These are phyloP conservation scores for Hemerocallis citrina DNA, from an alignment of 106 monocot genomes.

Conservation along the genomic window DNA sequence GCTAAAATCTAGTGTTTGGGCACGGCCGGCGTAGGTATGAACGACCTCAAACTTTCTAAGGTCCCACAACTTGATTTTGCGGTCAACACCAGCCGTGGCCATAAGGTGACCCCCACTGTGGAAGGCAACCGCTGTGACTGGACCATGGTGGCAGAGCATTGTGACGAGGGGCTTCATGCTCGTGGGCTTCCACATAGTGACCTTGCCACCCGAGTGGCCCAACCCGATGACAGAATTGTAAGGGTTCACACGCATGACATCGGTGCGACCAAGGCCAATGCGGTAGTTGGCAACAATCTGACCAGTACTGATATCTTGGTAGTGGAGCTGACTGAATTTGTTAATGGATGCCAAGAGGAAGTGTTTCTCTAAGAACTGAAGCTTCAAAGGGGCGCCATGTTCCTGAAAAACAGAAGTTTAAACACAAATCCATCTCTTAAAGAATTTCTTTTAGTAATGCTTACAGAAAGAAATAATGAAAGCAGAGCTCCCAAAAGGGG, in stretches of 20 bases:
- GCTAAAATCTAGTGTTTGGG: slow-evolving; percentile 76
- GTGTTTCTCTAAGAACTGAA: slow-evolving; percentile 81
- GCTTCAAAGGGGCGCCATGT: slow-evolving; percentile 57
- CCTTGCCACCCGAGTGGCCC: slow-evolving; percentile 72
- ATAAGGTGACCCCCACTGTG: slow-evolving; percentile 63
- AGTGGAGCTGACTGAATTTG: slow-evolving; percentile 72
- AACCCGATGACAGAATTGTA: slow-evolving; percentile 70
- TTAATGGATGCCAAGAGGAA: slow-evolving; percentile 75
- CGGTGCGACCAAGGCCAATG: slow-evolving; percentile 70
- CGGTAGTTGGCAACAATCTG: slow-evolving; percentile 63
- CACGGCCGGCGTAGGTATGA: slow-evolving; percentile 26
- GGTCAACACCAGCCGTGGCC: slow-evolving; percentile 74
- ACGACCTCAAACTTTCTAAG: slow-evolving; percentile 76
- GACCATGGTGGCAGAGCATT: slow-evolving; percentile 76
- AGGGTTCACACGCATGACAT: slow-evolving; percentile 63
- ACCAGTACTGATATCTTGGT: slow-evolving; percentile 93
- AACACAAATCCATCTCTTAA: too few relatives aligned
- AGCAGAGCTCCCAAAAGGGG: slow-evolving; percentile 61
- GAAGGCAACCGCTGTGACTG: slow-evolving; percentile 65
- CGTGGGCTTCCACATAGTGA: slow-evolving; percentile 99
- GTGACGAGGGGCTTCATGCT: slow-evolving; percentile 56
- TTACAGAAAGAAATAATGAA: too few relatives aligned
- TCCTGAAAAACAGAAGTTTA: slow-evolving; percentile 32
- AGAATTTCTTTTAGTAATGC: too few relatives aligned
- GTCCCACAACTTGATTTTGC: slow-evolving; percentile 90